Conservation (phyloP, 768 basidiomycete genomes). For the Mycena albidolilacea region DNA sequence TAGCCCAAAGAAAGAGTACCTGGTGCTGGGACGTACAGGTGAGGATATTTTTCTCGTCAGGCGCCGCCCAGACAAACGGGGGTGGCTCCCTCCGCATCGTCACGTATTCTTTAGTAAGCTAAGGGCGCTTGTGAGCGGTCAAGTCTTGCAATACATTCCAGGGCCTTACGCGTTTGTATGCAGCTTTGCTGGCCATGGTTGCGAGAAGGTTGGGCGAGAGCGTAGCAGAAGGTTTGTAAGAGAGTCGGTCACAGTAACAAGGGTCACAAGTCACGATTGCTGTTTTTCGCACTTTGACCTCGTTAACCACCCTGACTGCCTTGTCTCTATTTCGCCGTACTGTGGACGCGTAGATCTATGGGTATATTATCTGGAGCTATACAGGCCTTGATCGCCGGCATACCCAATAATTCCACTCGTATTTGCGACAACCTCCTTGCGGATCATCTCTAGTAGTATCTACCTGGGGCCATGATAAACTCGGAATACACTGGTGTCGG, state of each 20-base stretch:
- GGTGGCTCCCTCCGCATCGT: conserved; percentile 94
- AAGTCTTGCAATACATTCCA: conserved; percentile 31
- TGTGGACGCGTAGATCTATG: not conserved
- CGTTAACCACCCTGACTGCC: not conserved
- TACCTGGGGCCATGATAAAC: too few species aligned
- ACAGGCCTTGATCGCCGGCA: conserved; percentile 24
- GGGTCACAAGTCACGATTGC: conserved; percentile 1
- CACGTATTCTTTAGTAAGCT: conserved; percentile 92
- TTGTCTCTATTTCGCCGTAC: not conserved
- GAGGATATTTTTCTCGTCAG: conserved; percentile 98
- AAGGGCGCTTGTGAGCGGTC: conserved; percentile 30
- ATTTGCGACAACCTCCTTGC: not conserved
- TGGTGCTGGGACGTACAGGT: conserved; percentile 75
- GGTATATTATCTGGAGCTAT: conserved; percentile 6
- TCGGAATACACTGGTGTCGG: too few species aligned
- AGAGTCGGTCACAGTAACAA: conserved; percentile 11
- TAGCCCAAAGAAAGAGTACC: not conserved
- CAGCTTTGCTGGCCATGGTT: conserved; percentile 87
- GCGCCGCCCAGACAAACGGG: conserved; percentile 95
- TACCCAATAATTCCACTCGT: not conserved
- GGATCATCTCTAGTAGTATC: not conserved
- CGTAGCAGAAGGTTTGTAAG: conserved; percentile 16
- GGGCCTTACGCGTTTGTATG: conserved; percentile 79
- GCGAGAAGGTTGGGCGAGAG: conserved; percentile 24
- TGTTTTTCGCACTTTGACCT: not conserved